Conservation (phyloP, 768 basidiomycete species). For the Dictyophora rubrovolvata region DNA sequence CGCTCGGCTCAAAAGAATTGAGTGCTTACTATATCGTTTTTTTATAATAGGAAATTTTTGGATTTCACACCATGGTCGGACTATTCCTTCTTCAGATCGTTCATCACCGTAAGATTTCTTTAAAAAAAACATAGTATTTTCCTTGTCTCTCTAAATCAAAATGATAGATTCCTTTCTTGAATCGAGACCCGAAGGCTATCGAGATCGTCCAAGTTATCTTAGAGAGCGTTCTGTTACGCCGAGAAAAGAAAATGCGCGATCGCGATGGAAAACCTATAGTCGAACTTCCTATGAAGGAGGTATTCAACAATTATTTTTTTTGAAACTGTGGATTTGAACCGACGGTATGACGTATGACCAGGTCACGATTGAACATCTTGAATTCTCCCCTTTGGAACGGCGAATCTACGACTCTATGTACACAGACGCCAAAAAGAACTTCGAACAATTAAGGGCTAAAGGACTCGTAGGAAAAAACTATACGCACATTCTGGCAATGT, state of each 20-base stretch:
- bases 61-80: constrained; percentile 74
- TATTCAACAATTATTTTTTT: constrained; percentile 17
- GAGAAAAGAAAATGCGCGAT: constrained; percentile 92
- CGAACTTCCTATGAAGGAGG: constrained; percentile 79
- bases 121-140: neutral
- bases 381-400: constrained; percentile 70
- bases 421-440: constrained; percentile 64
- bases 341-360: constrained; percentile 19
- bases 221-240: constrained; percentile 74
- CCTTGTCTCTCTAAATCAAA: too few relatives aligned
- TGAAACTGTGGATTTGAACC: constrained; percentile 1
- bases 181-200: constrained; percentile 83
- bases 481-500: constrained; percentile 85
- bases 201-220: constrained; percentile 93
- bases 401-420: constrained; percentile 88
- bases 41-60: constrained; percentile 52
- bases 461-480: constrained; percentile 74
- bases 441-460: constrained; percentile 68
- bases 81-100: constrained; percentile 81
- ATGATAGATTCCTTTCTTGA: constrained; percentile 63
- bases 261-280: constrained; percentile 80
- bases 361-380: constrained; percentile 63
- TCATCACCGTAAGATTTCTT: neutral
- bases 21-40: neutral
- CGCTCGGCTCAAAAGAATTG: neutral